These are phyloP conservation scores for Synura sp. DNA, from an alignment of 352 stramenopile species.

Conservation along the genomic window DNA sequence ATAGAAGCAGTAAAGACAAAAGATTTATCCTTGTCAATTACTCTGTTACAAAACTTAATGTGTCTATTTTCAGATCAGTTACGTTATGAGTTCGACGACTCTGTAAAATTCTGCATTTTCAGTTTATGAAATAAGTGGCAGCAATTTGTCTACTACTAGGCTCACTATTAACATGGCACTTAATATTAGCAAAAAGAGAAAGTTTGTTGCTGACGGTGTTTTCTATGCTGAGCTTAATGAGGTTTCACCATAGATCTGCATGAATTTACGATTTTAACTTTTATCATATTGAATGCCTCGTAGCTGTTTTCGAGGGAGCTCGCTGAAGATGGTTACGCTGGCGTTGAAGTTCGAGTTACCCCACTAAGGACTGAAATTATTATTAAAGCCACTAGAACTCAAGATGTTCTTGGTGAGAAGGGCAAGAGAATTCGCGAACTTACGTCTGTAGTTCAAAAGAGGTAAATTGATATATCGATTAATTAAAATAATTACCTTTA, in stretches of 20 bases:
- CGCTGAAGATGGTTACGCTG: slow-evolving; percentile 95
- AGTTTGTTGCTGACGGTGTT: slow-evolving; percentile 99
- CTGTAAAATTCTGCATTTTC: too few relatives aligned
- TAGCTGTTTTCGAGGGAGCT: slow-evolving; percentile 92
- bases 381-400: slow-evolving; percentile 96
- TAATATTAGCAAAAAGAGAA: slow-evolving; percentile 97
- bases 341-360: slow-evolving; percentile 97
- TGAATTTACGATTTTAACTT: slow-evolving; percentile 32
- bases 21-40: too few relatives aligned
- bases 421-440: slow-evolving; percentile 98
- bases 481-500: slow-evolving; percentile 6
- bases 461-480: slow-evolving; percentile 1
- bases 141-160: too few relatives aligned
- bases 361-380: slow-evolving; percentile 99
- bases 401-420: slow-evolving; percentile 99
- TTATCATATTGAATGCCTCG: background rate
- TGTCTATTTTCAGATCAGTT: too few relatives aligned
- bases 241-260: slow-evolving; percentile 42
- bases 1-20: too few relatives aligned
- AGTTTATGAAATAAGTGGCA: too few relatives aligned
- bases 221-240: slow-evolving; percentile 99
- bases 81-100: too few relatives aligned
- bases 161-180: slow-evolving; percentile 51
- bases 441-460: slow-evolving; percentile 98
- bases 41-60: too few relatives aligned